Base-by-base conservation (phyloP, 257 asterid genomes). In the Jacaranda copaia region DNA sequence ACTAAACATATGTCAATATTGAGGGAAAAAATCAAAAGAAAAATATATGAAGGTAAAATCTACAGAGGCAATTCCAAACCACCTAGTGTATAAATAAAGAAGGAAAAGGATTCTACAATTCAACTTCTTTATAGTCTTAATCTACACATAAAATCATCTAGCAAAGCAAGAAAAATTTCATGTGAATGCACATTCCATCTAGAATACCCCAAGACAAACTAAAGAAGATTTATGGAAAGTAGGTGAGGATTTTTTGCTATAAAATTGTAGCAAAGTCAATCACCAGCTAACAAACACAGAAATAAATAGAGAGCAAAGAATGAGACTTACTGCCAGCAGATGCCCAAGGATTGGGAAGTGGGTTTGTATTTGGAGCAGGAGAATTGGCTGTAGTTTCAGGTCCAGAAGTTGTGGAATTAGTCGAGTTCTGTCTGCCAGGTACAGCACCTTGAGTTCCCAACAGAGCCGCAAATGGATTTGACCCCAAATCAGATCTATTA, bases 311-410 rank as follows among this genome's bases (percentile, higher is more conserved):
- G 9, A 6, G 12, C 19, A 64, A 11, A 36, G 63, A 56, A 73
- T 43, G 56, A 63, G 53, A 55, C 88, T 84, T 84, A 88, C 91
- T 62, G 20, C 84, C 84, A 64, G 84, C 70, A 48, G 89, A 72
- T 18, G 85, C 83, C 94, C 92, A 89, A 43, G 92, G 94, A 81
- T 87, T 89, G 36, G 93, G 93, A 80, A 87, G 91, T 25, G 93
- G 91, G 70, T 83, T 83, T 1, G 87, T 78, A 74, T 89, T 87
- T 76, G 93, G 93, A 75, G 80, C 85, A 82, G 89, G 88, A 20
- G 91, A 70, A 77, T 77, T 81, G 14, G 79, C 45, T 32, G 78
- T 42, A 32, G 76, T 35, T 35, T 74, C 90, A 79, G 86, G 35
- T 79, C 85, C 66, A 8, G 78, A 62, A 43, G 85, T 51, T 32